These are phyloP conservation scores for button mushroom (Agaricus bisporus) DNA, from an alignment of 768 basidiomycete species.

Conservation along the genomic window DNA sequence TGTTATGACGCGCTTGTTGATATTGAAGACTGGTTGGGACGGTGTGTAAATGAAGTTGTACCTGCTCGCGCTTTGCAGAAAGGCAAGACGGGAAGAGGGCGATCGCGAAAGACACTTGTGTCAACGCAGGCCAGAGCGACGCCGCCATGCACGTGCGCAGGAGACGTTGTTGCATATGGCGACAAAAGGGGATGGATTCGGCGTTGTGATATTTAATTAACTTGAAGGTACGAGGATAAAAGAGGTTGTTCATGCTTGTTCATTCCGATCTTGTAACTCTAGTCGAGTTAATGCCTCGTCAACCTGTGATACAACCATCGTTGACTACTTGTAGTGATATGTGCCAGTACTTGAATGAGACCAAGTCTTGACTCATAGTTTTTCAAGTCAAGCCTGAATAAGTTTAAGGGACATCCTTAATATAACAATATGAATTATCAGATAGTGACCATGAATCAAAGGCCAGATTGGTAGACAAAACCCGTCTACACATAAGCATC, in stretches of 20 bases:
- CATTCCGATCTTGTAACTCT: too few species aligned
- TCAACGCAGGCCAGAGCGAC: constrained; percentile 10
- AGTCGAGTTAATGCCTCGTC: too few species aligned
- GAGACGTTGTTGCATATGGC: constrained; percentile 58
- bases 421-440: too few species aligned
- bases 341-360: too few species aligned
- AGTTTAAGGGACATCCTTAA: too few species aligned
- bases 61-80: constrained; percentile 19
- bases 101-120: constrained; percentile 28
- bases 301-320: too few species aligned
- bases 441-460: too few species aligned
- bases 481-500: too few species aligned
- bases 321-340: too few species aligned
- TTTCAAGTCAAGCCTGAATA: too few species aligned
- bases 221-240: background rate
- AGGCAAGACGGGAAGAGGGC: constrained; percentile 22
- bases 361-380: too few species aligned
- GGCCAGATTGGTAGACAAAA: too few species aligned
- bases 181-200: constrained; percentile 58
- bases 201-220: constrained; percentile 9
- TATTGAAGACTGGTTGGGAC: constrained; percentile 52
- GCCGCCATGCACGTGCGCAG: constrained; percentile 51
- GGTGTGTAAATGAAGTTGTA: constrained; percentile 33
- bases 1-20: constrained; percentile 68
- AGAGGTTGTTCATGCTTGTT: background rate